Evolutionary conservation across 2,329 filamentous ascomycete genomes (phyloP), one percentile per base, ranked within the genome.

Genomic region (Lizonia empirigonia): DNA sequence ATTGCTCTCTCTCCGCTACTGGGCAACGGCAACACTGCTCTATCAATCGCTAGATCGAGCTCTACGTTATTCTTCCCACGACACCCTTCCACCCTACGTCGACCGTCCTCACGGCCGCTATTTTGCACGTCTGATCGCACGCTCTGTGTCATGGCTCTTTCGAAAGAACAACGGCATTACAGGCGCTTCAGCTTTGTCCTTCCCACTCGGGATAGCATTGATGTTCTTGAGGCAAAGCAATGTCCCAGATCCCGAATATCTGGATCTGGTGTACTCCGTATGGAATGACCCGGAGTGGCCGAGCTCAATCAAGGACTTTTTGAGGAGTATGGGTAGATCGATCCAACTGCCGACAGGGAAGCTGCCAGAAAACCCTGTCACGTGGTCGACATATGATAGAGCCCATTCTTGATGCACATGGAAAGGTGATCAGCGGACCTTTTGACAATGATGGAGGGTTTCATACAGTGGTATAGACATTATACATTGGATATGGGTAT

Each of bases 91-190:
- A 16, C 36, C 50, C 1, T 61, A 59, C 16, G 53, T 55, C 1
- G 29, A 58, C 10, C 57, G 62, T 5, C 61, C 56, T 2, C 60
- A 65, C 9, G 58, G 63, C 2, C 60, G 62, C 5, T 30, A 48
- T 1, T 70, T 63, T 24, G 67, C 67, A 1, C 58, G 62, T 2
- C 58, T 60, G 5, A 65, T 71, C 8, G 44, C 57, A 7, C 58
- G 61, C 5, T 59, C 62, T 4, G 54, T 59, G 1, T 24, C 49
- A 5, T 68, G 67, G 39, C 65, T 69, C 24, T 61, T 70, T 26
- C 45, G 55, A n/a, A 54, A 58, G 19, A 33, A 59, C 1, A 53
- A 55, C 8, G 67, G 67, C 0, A 40, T 65, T 0, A 62, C 55
- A 13, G 66, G 66, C 1, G 50, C 62, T 0, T 55, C 54, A 5